Conservation (phyloP, 495 filamentous ascomycete genomes). For the Aspergillus avenaceus region DNA sequence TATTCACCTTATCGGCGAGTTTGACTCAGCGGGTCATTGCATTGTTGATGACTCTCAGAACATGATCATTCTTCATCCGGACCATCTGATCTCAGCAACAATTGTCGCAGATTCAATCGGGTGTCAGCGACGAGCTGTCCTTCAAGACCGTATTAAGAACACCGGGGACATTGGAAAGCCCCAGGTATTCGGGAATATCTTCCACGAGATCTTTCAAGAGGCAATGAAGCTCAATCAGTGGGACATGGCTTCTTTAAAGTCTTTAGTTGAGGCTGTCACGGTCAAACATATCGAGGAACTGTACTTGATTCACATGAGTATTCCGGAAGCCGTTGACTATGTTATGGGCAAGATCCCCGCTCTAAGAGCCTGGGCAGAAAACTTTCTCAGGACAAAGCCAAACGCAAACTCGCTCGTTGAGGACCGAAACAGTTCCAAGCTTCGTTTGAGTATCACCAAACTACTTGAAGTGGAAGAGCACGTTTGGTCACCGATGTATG, state of each 20-base stretch:
- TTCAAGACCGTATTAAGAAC: constrained; percentile 90
- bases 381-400: constrained; percentile 70
- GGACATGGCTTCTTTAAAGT: constrained; percentile 61
- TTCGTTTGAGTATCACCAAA: constrained; percentile 83
- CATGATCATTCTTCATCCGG: constrained; percentile 89
- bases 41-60: constrained; percentile 75
- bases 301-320: constrained; percentile 73
- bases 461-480: constrained; percentile 96
- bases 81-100: constrained; percentile 91
- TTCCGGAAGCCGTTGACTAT: constrained; percentile 67
- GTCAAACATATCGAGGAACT: constrained; percentile 76
- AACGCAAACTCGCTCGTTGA: constrained; percentile 68
- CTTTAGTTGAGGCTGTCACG: constrained; percentile 60
- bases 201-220: constrained; percentile 93
- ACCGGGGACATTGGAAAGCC: constrained; percentile 71
- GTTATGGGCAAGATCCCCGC: constrained; percentile 74
- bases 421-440: constrained; percentile 67
- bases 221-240: constrained; percentile 81
- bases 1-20: constrained; percentile 82
- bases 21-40: constrained; percentile 59
- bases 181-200: constrained; percentile 82
- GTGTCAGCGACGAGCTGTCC: constrained; percentile 81
- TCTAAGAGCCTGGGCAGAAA: constrained; percentile 74
- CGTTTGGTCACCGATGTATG: constrained; percentile 95
- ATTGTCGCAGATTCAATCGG: constrained; percentile 90